These are phyloP conservation scores for Phytomonas francai DNA, from an alignment of 208 protist species.

Conservation along the genomic window DNA sequence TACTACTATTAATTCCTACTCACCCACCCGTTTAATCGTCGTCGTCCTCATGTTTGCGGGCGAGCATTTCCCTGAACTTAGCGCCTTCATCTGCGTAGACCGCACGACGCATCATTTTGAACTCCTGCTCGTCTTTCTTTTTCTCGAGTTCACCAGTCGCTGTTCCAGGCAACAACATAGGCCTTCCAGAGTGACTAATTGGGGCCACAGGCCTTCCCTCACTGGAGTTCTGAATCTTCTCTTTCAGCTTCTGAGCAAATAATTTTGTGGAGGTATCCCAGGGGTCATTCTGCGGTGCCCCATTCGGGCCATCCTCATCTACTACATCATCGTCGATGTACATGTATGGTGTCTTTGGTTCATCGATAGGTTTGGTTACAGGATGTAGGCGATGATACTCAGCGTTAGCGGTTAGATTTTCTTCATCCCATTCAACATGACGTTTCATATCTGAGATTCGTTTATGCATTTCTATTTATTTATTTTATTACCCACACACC, in stretches of 20 bases:
- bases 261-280: conserved; percentile 75
- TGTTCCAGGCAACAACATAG: conserved; percentile 51
- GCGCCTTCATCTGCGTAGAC: conserved; percentile 85
- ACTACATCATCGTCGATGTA: conserved; percentile 18
- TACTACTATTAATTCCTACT: not conserved
- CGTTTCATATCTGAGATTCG: conserved; percentile 22
- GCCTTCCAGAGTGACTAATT: conserved; percentile 39
- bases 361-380: conserved; percentile 78
- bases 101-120: conserved; percentile 66
- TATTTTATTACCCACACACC: not conserved
- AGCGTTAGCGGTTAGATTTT: conserved; percentile 70
- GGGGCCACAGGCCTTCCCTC: conserved; percentile 30
- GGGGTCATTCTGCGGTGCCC: conserved; percentile 11
- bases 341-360: conserved; percentile 82
- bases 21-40: conserved; percentile 8
- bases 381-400: conserved; percentile 78
- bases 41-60: conserved; percentile 41
- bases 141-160: conserved; percentile 40
- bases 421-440: conserved; percentile 76
- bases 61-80: conserved; percentile 63
- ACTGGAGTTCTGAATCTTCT: conserved; percentile 28
- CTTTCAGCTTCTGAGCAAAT: conserved; percentile 48
- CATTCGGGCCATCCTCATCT: conserved; percentile 15
- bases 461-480: not conserved
- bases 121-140: conserved; percentile 48